Conservation (phyloP, 768 basidiomycete species). For the Thelephora aurantiotincta region DNA sequence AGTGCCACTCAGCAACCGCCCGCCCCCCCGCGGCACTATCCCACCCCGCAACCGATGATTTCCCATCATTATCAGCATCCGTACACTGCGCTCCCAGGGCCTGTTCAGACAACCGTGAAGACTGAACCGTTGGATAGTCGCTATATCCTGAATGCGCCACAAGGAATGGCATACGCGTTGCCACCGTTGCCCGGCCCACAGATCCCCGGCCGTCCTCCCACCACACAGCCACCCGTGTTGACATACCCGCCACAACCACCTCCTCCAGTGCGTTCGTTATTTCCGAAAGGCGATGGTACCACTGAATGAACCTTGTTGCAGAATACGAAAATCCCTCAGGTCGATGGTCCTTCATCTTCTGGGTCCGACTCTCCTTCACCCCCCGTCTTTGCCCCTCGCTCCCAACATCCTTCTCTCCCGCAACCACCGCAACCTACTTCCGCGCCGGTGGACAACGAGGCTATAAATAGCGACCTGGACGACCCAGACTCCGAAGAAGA, state of each 20-base stretch:
- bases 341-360: conserved; percentile 62
- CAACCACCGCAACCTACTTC: conserved; percentile 31
- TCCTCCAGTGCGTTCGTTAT: conserved; percentile 8
- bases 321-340: conserved; percentile 44
- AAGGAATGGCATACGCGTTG: conserved; percentile 34
- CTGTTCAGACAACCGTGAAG: conserved; percentile 42
- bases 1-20: conserved; percentile 26
- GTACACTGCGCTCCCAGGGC: conserved; percentile 12
- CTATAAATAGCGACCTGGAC: conserved; percentile 93
- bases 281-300: conserved; percentile 9
- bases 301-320: conserved; percentile 3
- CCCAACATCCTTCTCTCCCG: conserved; percentile 67
- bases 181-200: conserved; percentile 56
- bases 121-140: conserved; percentile 59
- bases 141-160: conserved; percentile 39
- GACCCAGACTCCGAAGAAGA: conserved; percentile 85
- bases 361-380: conserved; percentile 61
- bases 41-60: conserved; percentile 9
- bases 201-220: conserved; percentile 35
- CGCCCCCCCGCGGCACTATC: conserved; percentile 31
- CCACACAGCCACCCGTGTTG: conserved; percentile 43
- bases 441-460: conserved; percentile 49
- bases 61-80: conserved; percentile 16
- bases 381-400: conserved; percentile 51
- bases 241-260: conserved; percentile 28